These are phyloP conservation scores for Rosa rugosa DNA, from an alignment of 306 rosid genomes.

Conservation along the genomic window DNA sequence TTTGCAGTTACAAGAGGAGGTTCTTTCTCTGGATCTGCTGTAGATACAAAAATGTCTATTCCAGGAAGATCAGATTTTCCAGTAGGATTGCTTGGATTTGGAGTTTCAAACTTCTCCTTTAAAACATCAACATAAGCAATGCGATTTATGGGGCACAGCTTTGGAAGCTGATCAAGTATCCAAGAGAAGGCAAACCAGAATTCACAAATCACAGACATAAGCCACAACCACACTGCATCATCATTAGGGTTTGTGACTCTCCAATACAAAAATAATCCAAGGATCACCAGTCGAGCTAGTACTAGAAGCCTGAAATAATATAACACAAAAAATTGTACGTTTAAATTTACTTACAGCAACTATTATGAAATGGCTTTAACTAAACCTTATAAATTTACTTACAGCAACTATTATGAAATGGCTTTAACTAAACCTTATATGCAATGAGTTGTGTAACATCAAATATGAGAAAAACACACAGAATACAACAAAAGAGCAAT, in stretches of 20 bases:
- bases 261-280: slow-evolving; percentile 58
- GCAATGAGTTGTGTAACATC: neutral
- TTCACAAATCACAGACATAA: slow-evolving; percentile 79
- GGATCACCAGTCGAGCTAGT: slow-evolving; percentile 52
- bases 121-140: slow-evolving; percentile 47
- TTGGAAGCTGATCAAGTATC: slow-evolving; percentile 84
- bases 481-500: neutral
- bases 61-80: slow-evolving; percentile 89
- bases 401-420: neutral
- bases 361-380: neutral
- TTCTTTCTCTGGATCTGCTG: slow-evolving; percentile 83
- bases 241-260: slow-evolving; percentile 62
- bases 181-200: slow-evolving; percentile 87
- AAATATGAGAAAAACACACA: neutral
- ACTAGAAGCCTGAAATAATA: slow-evolving; percentile 56
- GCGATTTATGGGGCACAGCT: slow-evolving; percentile 79
- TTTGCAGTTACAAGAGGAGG: slow-evolving; percentile 85
- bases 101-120: slow-evolving; percentile 71
- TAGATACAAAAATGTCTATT: slow-evolving; percentile 71
- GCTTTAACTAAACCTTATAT: neutral
- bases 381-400: neutral
- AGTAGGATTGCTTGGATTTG: slow-evolving; percentile 48
- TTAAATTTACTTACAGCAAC: slow-evolving; percentile 9
- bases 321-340: neutral
- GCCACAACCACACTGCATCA: slow-evolving; percentile 81